These are phyloP conservation scores for Bathelium albidoporum DNA, from an alignment of 495 filamentous ascomycete species.

Conservation along the genomic window DNA sequence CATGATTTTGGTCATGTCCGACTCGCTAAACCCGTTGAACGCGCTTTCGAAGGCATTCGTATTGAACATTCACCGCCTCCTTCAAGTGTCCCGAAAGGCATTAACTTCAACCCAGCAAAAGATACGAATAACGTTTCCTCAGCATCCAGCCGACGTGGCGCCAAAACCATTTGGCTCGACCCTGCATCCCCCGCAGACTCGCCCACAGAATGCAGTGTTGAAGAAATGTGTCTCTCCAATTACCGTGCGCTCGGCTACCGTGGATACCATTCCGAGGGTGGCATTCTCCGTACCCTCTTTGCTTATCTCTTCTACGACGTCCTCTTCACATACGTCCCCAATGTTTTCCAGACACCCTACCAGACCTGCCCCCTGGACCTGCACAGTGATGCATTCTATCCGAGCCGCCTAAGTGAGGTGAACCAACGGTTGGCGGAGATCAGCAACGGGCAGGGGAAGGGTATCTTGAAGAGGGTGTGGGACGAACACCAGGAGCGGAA, in stretches of 20 bases:
- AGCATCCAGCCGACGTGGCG: slow-evolving; percentile 38
- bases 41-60: slow-evolving; percentile 64
- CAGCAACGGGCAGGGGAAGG: slow-evolving; percentile 41
- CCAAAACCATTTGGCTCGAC: slow-evolving; percentile 83
- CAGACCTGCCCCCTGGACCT: slow-evolving; percentile 91
- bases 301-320: slow-evolving; percentile 89
- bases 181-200: slow-evolving; percentile 34
- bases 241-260: slow-evolving; percentile 84
- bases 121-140: not conserved
- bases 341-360: slow-evolving; percentile 91
- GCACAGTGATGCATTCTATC: slow-evolving; percentile 88
- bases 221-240: slow-evolving; percentile 82
- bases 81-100: not conserved
- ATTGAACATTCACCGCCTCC: slow-evolving; percentile 45
- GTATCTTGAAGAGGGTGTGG: slow-evolving; percentile 58
- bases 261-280: slow-evolving; percentile 85
- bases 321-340: slow-evolving; percentile 85
- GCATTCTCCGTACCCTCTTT: slow-evolving; percentile 83
- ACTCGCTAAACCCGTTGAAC: slow-evolving; percentile 62
- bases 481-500: slow-evolving; percentile 51
- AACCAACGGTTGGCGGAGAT: slow-evolving; percentile 81
- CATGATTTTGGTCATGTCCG: slow-evolving; percentile 86
- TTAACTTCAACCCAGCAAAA: not conserved
- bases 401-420: slow-evolving; percentile 73
- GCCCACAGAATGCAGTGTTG: slow-evolving; percentile 66